Base-by-base conservation (phyloP, 768 basidiomycete species). In the Rhodosporidiobolus sp. region DNA sequence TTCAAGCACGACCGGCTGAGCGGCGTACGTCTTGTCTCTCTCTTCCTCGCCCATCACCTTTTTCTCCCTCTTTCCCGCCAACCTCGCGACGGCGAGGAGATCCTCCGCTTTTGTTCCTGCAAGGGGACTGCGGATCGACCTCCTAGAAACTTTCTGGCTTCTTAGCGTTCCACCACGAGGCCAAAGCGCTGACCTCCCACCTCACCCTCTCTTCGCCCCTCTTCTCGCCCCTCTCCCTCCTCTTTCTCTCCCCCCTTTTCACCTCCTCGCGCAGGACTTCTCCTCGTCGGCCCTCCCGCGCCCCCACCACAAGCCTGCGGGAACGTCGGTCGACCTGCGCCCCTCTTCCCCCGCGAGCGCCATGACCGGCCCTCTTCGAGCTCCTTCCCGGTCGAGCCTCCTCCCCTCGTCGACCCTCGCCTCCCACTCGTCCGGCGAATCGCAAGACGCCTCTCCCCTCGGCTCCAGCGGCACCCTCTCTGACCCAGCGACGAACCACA, bases 301-400 rank as follows among this genome's bases (percentile, higher is more conserved):
- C 34, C 63, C 77, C 2, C 53, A 55, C 12, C 49, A 67, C 48
- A 49, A 48, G 10, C 28, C 61, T 24, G 38, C 50, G n/a, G 58
- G 53, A 11, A 65, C 70, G n/a, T 64, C 67, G 2, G 45, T 59
- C 53, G 72, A 63, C 55, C 67, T 69, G 30, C 74, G 70, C 54
- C 55, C 73, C 20, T 67, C 72, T 26, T 67, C 65, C 22, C 69
- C 62, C 34, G 50, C 53, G 12, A 10, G 52, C n/a, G 14, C 55
- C 28, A 55, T 65, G 63, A 28, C 67, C 57, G 67, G 65, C 35
- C 16, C 58, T 2, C 67, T 67, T 4, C 57, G 66, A 19, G 55
- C 67, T 22, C 53, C 70, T 20, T 62, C 70, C 1, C 66, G 43
- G 28, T 66, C 66, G 59, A 61, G 52, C 38, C 50, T 61, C 34